Percentiles rank a stretch among this genome's conserved stretches.
Evolutionary conservation across 768 basidiomycete species (phyloP).

Genomic region (Podaxis rugospora): DNA sequence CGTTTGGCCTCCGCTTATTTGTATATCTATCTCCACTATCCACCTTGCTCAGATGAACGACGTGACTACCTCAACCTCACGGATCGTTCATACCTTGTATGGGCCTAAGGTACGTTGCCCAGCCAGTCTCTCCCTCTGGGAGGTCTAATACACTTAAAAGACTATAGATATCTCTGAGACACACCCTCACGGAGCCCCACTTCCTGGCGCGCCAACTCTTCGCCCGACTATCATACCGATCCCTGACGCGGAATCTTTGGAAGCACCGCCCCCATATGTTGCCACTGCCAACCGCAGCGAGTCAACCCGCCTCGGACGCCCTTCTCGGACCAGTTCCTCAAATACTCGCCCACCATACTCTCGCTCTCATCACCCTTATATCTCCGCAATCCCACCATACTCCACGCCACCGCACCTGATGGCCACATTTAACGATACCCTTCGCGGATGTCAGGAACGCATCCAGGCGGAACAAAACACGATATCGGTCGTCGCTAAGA

Average conservation of each 20-base stretch:
- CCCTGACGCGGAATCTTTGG: neutral
- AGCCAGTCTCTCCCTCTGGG: neutral
- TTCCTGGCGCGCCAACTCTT: neutral
- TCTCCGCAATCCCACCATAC: neutral
- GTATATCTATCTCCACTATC: neutral
- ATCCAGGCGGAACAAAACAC: neutral
- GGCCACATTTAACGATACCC: neutral
- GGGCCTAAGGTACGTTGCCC: slow-evolving; percentile 1
- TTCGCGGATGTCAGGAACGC: neutral
- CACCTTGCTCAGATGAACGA: neutral
- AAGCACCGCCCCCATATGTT: neutral
- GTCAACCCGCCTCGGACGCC: neutral
- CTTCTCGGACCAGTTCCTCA: neutral
- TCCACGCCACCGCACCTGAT: neutral
- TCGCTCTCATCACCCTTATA: neutral
- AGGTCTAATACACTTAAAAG: neutral
- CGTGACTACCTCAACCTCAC: neutral
- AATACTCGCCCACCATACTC: neutral
- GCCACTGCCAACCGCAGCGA: neutral
- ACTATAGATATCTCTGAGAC: neutral
- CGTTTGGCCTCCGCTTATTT: neutral
- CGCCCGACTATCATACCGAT: neutral
- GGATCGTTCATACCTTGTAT: neutral
- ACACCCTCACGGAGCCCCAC: neutral
- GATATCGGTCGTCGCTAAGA: neutral